Evolutionary conservation across 2,329 filamentous ascomycete genomes (phyloP).

Genomic region (Paracamarosporium sp.): DNA sequence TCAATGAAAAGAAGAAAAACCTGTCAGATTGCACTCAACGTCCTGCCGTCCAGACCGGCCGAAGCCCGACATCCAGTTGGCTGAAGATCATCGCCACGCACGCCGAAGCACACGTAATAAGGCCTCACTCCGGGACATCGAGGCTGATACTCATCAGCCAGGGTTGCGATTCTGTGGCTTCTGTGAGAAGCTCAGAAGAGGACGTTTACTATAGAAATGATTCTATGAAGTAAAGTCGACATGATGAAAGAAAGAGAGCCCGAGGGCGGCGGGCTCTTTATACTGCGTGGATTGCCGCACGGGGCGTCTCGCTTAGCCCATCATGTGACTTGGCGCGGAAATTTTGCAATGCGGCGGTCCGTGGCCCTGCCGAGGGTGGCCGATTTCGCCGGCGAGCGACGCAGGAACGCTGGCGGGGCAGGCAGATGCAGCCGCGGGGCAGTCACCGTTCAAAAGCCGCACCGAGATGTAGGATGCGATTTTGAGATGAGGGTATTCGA

Average conservation of each 20-base stretch:
- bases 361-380: neutral
- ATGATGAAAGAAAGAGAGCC: neutral
- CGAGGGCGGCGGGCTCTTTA: conserved; percentile 1
- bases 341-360: neutral
- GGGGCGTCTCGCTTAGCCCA: neutral
- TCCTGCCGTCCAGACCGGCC: conserved; percentile 81
- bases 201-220: conserved; percentile 94
- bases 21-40: conserved; percentile 87
- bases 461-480: neutral
- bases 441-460: neutral
- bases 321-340: conserved; percentile 6
- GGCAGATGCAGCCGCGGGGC: conserved; percentile 5
- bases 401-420: conserved; percentile 7
- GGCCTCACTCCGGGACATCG: conserved; percentile 87
- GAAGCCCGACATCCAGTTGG: conserved; percentile 73
- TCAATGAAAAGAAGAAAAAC: conserved; percentile 49
- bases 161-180: conserved; percentile 89
- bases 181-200: conserved; percentile 88
- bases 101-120: conserved; percentile 73
- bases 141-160: conserved; percentile 90
- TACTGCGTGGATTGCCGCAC: neutral
- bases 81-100: conserved; percentile 95
- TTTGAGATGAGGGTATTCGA: neutral
- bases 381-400: conserved; percentile 1
- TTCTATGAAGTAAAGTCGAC: conserved; percentile 32